Evolutionary conservation across 495 filamentous ascomycete genomes (phyloP), one percentile per base, ranked within the genome.

Genomic region (Chlorociboria aeruginascens): DNA sequence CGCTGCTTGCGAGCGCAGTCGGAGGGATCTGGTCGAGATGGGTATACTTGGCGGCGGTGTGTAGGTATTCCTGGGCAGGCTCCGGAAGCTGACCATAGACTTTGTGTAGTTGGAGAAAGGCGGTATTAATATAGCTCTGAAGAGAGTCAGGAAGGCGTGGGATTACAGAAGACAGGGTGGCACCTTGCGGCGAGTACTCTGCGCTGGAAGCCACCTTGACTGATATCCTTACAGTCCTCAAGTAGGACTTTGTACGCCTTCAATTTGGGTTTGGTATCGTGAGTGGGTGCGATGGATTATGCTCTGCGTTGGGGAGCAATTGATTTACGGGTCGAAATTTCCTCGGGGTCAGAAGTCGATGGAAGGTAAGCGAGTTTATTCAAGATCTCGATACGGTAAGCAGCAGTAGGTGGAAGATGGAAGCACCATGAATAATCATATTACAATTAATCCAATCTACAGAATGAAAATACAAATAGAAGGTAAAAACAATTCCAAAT

Each of bases 191-290:
- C 67, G 71, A 71, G 20, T 25, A 25, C 69, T 64, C 60, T n/a
- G 49, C 30, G 55, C 59, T 62, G 59, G 70, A 73, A 77, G 71
- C 73, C 74, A 77, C 71, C 55, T 76, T 77, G 69, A 6, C 41
- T 52, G 50, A 50, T 53, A 29, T 48, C 41, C 34, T 29, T 46
- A 13, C 13, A 47, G 49, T 33, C 37, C 46, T 52, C 20, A 42
- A 13, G 29, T 38, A 40, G 46, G 40, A 49, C 36, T 29, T 46
- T 10, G 20, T 25, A 25, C 20, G 20, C 20, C 20, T 25, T 25
- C 20, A 25, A 25, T 25, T 4, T 4, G 20, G 4, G 20, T 25
- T 25, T 25, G 4, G 20, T 25, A 25, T 25, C 20, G 20, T 25
- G 20, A 1, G 20, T 25, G 20, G 4, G 20, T 25, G 20, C 20